These are phyloP conservation scores for Colletotrichum lentis DNA, from an alignment of 2,329 filamentous ascomycete genomes.

Conservation along the genomic window DNA sequence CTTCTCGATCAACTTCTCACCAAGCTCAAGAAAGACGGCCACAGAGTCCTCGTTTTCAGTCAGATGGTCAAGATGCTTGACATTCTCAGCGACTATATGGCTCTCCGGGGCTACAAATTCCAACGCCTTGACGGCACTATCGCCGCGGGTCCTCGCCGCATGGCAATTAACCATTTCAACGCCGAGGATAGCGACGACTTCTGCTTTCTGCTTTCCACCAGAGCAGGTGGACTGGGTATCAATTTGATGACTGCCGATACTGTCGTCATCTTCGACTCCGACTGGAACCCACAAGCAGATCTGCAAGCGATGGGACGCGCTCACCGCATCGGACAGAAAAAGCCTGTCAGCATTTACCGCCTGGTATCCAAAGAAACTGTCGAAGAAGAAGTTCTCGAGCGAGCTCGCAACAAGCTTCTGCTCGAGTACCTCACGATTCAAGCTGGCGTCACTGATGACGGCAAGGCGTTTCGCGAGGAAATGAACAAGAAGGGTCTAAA, in stretches of 20 bases:
- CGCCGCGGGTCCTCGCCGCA: constrained; percentile 82
- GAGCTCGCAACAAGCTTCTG: constrained; percentile 95
- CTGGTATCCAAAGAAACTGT: constrained; percentile 98
- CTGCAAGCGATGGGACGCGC: constrained; percentile 98
- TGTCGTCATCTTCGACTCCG: constrained; percentile 96
- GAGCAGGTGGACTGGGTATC: constrained; percentile 96
- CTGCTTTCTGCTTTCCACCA: constrained; percentile 92
- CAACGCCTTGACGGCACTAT: constrained; percentile 97
- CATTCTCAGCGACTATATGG: constrained; percentile 92
- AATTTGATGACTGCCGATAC: constrained; percentile 99
- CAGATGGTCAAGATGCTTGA: constrained; percentile 99
- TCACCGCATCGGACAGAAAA: constrained; percentile 96
- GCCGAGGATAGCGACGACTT: constrained; percentile 96
- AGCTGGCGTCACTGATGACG: constrained; percentile 94
- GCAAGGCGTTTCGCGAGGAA: constrained; percentile 77
- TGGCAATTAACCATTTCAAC: constrained; percentile 98
- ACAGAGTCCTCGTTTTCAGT: constrained; percentile 97
- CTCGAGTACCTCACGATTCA: constrained; percentile 98
- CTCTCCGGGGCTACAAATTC: constrained; percentile 91
- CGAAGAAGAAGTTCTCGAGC: constrained; percentile 95
- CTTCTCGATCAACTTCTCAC: constrained; percentile 92
- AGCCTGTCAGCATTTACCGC: constrained; percentile 94
- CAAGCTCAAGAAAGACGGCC: constrained; percentile 91
- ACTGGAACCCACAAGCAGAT: constrained; percentile 99
- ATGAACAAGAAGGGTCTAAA: constrained; percentile 79